Evolutionary conservation across 2,329 filamentous ascomycete species (phyloP).

Genomic region (Exophiala calicioides): DNA sequence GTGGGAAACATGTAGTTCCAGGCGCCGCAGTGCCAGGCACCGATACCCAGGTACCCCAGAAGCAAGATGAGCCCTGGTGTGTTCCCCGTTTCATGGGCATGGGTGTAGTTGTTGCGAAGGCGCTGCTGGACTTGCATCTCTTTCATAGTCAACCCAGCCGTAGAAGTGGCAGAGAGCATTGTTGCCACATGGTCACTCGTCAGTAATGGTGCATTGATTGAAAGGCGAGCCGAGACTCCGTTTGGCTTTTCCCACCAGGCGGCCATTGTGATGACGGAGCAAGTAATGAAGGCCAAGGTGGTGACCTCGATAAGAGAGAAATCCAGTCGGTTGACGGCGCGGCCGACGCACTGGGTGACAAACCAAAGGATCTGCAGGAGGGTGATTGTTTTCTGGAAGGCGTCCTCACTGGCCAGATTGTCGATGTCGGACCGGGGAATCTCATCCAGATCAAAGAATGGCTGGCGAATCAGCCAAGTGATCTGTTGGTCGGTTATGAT

Average conservation of each 20-base stretch:
- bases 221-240: background rate
- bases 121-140: too few species aligned
- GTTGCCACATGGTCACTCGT: too few species aligned
- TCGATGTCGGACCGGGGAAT: background rate
- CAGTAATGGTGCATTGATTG: too few species aligned
- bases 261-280: background rate
- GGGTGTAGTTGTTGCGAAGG: too few species aligned
- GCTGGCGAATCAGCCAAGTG: background rate
- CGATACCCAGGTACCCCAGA: background rate
- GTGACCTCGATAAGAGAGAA: background rate
- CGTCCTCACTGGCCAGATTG: background rate
- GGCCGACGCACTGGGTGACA: background rate
- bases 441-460: background rate
- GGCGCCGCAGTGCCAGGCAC: background rate
- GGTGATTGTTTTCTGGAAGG: background rate
- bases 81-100: too few species aligned
- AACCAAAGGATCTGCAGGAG: background rate
- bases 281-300: background rate
- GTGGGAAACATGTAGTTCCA: conserved; percentile 7
- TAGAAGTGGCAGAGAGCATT: too few species aligned
- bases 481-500: background rate
- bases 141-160: too few species aligned
- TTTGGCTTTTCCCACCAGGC: conserved; percentile 3
- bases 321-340: background rate
- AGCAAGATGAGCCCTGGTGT: background rate